Evolutionary conservation across 78 protist species (phyloP).

Genomic region (Dictyostelium intermedium): DNA sequence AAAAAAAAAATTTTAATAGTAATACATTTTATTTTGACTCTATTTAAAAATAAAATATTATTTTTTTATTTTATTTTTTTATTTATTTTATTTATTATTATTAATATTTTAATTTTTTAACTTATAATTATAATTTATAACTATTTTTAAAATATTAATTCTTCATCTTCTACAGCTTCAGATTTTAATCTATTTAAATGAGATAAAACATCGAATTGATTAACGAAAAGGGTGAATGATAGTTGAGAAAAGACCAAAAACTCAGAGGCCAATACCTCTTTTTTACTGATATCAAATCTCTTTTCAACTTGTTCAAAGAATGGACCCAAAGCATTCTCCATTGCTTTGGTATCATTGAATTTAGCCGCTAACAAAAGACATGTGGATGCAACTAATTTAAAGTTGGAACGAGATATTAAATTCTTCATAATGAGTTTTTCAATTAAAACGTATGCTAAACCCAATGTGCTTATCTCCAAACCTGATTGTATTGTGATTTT

Average conservation of each 20-base stretch:
- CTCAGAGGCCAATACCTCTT: constrained; percentile 26
- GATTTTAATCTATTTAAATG: constrained; percentile 39
- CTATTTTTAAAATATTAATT: background rate
- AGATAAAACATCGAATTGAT: constrained; percentile 32
- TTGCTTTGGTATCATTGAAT: constrained; percentile 54
- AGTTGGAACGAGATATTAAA: constrained; percentile 14
- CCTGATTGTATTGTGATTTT: constrained; percentile 22
- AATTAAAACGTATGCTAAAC: constrained; percentile 21
- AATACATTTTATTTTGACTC: too few relatives aligned
- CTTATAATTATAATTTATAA: background rate
- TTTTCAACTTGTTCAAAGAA: constrained; percentile 35
- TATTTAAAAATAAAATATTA: too few relatives aligned
- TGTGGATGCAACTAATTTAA: background rate
- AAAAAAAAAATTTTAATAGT: too few relatives aligned
- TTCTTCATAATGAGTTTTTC: constrained; percentile 40
- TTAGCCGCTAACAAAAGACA: constrained; percentile 62
- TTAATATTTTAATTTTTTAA: too few relatives aligned
- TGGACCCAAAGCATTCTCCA: background rate
- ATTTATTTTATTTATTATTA: background rate
- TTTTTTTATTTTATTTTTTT: background rate
- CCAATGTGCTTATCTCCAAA: constrained; percentile 38
- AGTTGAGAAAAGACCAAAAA: constrained; percentile 36
- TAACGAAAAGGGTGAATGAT: constrained; percentile 51
- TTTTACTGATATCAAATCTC: constrained; percentile 62
- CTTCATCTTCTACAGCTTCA: constrained; percentile 11